phyloP scores from a whole-genome alignment of 495 filamentous ascomycete genomes.

The Penicillium diatomitis region DNA sequence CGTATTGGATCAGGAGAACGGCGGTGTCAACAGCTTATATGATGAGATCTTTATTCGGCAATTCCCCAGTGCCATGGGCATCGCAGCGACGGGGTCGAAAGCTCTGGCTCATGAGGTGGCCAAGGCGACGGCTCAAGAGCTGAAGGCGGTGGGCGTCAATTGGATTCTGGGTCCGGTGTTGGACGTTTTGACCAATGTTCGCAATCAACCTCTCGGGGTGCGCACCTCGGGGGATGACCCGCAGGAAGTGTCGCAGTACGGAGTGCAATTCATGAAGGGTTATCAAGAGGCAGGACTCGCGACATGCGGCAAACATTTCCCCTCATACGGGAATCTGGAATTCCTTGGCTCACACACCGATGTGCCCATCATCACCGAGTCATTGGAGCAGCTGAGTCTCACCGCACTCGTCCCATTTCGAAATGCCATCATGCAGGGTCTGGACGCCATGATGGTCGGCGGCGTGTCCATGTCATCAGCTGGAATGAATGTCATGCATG shows the following conservation, averaged over 20 bases:
- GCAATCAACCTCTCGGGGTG: conserved; percentile 79
- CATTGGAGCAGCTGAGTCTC: conserved; percentile 74
- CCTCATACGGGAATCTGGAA: conserved; percentile 86
- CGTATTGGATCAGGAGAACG: conserved; percentile 87
- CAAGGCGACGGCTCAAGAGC: conserved; percentile 77
- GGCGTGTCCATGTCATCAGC: conserved; percentile 81
- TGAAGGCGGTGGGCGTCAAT: conserved; percentile 80
- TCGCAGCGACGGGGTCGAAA: conserved; percentile 73
- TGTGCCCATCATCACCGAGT: conserved; percentile 87
- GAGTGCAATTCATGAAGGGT: conserved; percentile 78
- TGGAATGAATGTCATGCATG: conserved; percentile 84
- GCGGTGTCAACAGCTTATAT: conserved; percentile 86
- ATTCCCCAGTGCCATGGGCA: conserved; percentile 85
- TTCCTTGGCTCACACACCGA: conserved; percentile 79
- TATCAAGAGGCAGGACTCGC: conserved; percentile 78
- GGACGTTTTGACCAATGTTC: conserved; percentile 83
- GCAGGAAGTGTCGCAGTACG: conserved; percentile 81
- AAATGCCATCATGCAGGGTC: conserved; percentile 69
- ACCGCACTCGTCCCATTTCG: conserved; percentile 80
- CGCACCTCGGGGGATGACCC: conserved; percentile 78
- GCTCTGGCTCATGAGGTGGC: conserved; percentile 72
- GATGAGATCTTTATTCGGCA: conserved; percentile 87
- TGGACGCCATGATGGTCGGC: conserved; percentile 90
- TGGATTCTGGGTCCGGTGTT: conserved; percentile 83
- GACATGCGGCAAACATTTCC: conserved; percentile 88